A percentile compares a stretch with the other conserved stretches of the same genome.
Evolutionary conservation across 352 stramenopile genomes (phyloP).

Genomic region (Thraustochytrium sp.): DNA sequence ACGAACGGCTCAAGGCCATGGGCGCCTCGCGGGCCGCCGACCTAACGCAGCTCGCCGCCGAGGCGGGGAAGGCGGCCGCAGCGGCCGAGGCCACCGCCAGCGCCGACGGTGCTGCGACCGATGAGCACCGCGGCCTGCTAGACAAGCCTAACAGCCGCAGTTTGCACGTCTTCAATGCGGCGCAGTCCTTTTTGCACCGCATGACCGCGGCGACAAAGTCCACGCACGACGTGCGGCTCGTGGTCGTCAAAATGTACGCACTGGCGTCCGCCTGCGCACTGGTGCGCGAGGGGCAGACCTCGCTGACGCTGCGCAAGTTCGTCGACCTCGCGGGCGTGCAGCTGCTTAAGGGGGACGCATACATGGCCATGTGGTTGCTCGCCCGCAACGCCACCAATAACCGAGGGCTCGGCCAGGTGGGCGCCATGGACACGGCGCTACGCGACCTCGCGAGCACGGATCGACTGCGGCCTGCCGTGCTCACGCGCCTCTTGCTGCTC

Average conservation of each 20-base stretch:
- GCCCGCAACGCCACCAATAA: not conserved
- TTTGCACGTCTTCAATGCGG: not conserved
- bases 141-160: too few species aligned
- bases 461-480: not conserved
- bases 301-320: not conserved
- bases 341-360: not conserved
- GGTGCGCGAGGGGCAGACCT: not conserved
- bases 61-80: not conserved
- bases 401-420: not conserved
- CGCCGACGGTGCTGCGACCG: too few species aligned
- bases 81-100: too few species aligned
- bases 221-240: not conserved
- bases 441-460: not conserved
- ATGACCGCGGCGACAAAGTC: not conserved
- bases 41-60: not conserved
- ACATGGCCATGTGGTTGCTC: not conserved
- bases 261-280: not conserved
- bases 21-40: not conserved
- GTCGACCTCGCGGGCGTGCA: not conserved
- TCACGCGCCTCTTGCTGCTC: not conserved
- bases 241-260: not conserved
- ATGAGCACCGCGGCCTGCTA: too few species aligned
- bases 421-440: not conserved
- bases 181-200: not conserved
- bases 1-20: not conserved